These are phyloP conservation scores for Fraxinus platypoda DNA, from an alignment of 305 asterid species.

Conservation along the genomic window DNA sequence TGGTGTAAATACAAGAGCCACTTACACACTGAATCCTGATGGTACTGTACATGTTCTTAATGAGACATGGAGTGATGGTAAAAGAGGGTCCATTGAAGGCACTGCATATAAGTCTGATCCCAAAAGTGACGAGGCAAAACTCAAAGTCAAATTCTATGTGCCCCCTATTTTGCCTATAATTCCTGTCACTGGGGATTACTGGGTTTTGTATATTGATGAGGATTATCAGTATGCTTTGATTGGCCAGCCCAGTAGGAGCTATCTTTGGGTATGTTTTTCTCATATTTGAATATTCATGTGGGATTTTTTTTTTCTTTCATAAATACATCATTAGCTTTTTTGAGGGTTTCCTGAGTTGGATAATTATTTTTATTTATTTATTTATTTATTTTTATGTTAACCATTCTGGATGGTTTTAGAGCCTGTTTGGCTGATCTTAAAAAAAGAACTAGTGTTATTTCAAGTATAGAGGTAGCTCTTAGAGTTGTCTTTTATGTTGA, in stretches of 20 bases:
- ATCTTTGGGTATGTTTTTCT: constrained; percentile 51
- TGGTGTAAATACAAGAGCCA: constrained; percentile 58
- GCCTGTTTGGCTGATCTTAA: not conserved
- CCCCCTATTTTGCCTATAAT: constrained; percentile 49
- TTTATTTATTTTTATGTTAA: not conserved
- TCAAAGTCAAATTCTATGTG: constrained; percentile 42
- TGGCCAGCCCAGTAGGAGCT: constrained; percentile 50
- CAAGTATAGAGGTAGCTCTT: not conserved
- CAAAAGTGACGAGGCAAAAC: constrained; percentile 46
- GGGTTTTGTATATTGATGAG: constrained; percentile 39
- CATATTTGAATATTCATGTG: not conserved
- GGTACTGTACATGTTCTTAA: constrained; percentile 56
- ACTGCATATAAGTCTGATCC: constrained; percentile 49
- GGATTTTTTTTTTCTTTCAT: not conserved
- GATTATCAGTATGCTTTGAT: constrained; percentile 45
- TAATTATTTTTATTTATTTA: not conserved
- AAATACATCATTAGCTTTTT: not conserved
- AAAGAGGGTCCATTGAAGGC: constrained; percentile 55
- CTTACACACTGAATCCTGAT: constrained; percentile 47
- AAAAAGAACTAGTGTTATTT: not conserved
- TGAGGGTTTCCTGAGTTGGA: not conserved
- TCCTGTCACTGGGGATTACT: constrained; percentile 42
- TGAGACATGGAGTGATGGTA: constrained; percentile 58
- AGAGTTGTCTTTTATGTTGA: not conserved
- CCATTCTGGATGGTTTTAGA: not conserved